Evolutionary conservation across 2,329 filamentous ascomycete genomes (phyloP).

Genomic region (Cryphonectria nitschkei): DNA sequence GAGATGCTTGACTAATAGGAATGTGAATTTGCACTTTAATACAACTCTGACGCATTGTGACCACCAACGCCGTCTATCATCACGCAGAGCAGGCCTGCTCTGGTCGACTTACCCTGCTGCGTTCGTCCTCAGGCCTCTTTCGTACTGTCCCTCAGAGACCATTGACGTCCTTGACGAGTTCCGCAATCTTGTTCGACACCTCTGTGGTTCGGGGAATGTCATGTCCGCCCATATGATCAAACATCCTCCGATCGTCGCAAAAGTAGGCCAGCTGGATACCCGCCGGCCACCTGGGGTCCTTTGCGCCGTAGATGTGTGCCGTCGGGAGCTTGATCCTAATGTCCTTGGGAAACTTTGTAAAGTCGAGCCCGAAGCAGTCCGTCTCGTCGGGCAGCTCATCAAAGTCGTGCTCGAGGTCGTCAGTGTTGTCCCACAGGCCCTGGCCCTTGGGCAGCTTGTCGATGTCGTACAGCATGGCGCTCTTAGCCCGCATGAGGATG

Average conservation of each 20-base stretch:
- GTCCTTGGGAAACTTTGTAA: constrained; percentile 37
- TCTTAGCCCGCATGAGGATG: constrained; percentile 34
- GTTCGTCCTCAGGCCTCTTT: background rate
- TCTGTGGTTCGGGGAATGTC: constrained; percentile 43
- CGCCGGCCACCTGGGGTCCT: constrained; percentile 43
- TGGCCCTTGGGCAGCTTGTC: constrained; percentile 33
- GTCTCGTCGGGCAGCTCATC: constrained; percentile 33
- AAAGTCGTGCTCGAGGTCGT: constrained; percentile 39
- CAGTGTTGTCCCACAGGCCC: constrained; percentile 42
- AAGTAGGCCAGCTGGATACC: constrained; percentile 42
- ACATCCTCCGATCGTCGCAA: constrained; percentile 38
- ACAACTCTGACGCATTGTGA: background rate
- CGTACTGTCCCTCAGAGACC: background rate
- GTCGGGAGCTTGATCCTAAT: constrained; percentile 41
- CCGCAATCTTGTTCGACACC: constrained; percentile 39
- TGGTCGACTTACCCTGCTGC: background rate
- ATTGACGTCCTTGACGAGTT: constrained; percentile 33
- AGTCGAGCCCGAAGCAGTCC: constrained; percentile 42
- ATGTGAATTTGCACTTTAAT: background rate
- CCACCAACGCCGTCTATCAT: background rate
- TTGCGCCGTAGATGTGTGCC: constrained; percentile 41
- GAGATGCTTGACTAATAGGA: background rate
- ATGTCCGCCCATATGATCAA: constrained; percentile 44
- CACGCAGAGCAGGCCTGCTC: background rate
- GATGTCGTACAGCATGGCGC: constrained; percentile 34